Base-by-base conservation (phyloP, 2,329 filamentous ascomycete genomes). In the Venturia carpophila region DNA sequence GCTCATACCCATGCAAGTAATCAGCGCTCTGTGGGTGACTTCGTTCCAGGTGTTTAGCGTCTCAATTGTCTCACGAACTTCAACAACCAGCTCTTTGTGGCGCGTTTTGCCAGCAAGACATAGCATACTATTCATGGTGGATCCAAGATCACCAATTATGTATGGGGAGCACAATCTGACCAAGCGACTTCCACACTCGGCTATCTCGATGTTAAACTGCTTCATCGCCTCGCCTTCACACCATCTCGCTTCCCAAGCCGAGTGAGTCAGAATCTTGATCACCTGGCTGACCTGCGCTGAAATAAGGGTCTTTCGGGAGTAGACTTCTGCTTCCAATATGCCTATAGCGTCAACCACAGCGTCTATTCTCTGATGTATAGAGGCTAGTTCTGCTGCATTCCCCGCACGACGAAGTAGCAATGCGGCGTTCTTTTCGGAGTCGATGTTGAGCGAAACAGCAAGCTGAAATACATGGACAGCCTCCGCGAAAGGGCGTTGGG, bases 381-480 rank as follows among this genome's bases (percentile, higher is more conserved):
- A 37, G 27, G 17, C 15, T 17, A 19, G 7, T 30, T 58, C 30
- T 15, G 17, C 52, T n/a, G 15, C 52, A n/a, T 19, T 30, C 13
- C 7, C 30, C 30, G 52, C 27, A 37, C 52, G 52, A 11, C 19
- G 13, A 21, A 58, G 30, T 15, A 58, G 52, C 1, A 7, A 9
- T 1, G 4, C 5, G 17, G 30, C 27, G 5, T 5, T 37, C 7
- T 13, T 58, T 7, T 37, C 15, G 27, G 52, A 9, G 30, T 27
- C 17, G 15, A 15, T 37, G 11, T 61, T 80, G 37, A 77, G 74
- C 27, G 79, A 78, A 67, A 79, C 82, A 6, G 79, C 78, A 64
- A 83, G 71, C 34, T 80, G 74, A 67, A 79, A 81, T 5, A 79
- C 73, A 1, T 77, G 76, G 67, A 80, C 82, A 2, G 73, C 76